phyloP scores from a whole-genome alignment of 2,329 filamentous ascomycete genomes.

The Hypoxylon sp. region DNA sequence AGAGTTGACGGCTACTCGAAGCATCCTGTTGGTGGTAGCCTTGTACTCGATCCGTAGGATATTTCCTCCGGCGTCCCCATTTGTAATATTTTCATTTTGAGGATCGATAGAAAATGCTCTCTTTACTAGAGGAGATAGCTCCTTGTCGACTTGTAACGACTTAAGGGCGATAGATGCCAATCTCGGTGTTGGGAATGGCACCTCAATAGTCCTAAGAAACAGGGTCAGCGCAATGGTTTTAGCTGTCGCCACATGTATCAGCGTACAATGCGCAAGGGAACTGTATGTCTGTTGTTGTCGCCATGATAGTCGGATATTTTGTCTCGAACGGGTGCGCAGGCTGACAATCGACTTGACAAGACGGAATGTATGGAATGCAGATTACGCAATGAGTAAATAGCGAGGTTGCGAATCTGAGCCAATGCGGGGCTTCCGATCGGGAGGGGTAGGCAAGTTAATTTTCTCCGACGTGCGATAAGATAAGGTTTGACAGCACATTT shows the following conservation, averaged over 20 bases:
- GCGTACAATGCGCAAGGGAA: conserved; percentile 77
- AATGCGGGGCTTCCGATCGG: conserved; percentile 30
- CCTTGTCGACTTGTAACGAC: conserved; percentile 86
- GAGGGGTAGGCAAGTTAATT: conserved; percentile 31
- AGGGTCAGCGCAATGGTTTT: conserved; percentile 40
- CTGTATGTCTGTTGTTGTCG: conserved; percentile 59
- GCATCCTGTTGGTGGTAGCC: conserved; percentile 95
- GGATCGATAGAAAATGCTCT: conserved; percentile 74
- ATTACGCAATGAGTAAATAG: conserved; percentile 44
- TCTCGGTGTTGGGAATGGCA: conserved; percentile 85
- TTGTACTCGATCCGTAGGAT: conserved; percentile 82
- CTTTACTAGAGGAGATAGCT: conserved; percentile 87
- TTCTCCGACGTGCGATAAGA: conserved; percentile 26
- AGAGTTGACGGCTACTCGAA: conserved; percentile 94
- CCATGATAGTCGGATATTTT: conserved; percentile 55
- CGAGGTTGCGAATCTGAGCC: conserved; percentile 20
- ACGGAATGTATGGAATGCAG: conserved; percentile 45
- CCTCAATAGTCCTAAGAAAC: conserved; percentile 73
- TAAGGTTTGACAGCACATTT: conserved; percentile 23
- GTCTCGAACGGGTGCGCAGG: conserved; percentile 9
- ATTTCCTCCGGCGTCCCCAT: conserved; percentile 52
- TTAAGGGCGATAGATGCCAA: conserved; percentile 82
- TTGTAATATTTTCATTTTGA: conserved; percentile 42
- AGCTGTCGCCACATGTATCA: conserved; percentile 18
- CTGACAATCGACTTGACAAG: conserved; percentile 11